phyloP scores from a whole-genome alignment of 2,329 filamentous ascomycete species.

The Cercospora beticola region DNA sequence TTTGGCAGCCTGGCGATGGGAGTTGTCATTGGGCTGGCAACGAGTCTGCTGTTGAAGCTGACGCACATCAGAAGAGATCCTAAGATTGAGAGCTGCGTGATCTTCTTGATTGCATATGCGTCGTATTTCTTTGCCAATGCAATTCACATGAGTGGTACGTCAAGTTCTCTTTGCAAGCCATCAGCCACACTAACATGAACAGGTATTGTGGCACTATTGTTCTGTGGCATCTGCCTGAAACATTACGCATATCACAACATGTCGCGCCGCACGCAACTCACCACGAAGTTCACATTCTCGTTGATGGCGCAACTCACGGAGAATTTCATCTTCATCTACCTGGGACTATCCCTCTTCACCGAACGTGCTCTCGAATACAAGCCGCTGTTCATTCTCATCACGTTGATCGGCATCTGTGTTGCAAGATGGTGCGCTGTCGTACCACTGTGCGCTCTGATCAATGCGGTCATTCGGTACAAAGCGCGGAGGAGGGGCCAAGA shows the following conservation, averaged over 20 bases:
- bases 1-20: conserved; percentile 92
- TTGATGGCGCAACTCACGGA: conserved; percentile 92
- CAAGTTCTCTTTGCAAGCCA: not conserved
- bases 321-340: conserved; percentile 99
- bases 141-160: conserved; percentile 87
- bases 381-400: conserved; percentile 90
- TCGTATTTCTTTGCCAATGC: conserved; percentile 98
- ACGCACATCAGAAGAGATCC: conserved; percentile 89
- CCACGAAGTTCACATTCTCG: conserved; percentile 96
- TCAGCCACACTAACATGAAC: conserved; percentile 17
- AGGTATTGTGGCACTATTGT: conserved; percentile 95
- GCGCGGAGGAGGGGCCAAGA: conserved; percentile 74
- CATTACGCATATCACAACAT: conserved; percentile 99
- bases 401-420: conserved; percentile 84
- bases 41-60: conserved; percentile 87
- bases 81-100: conserved; percentile 93
- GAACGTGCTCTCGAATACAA: conserved; percentile 86
- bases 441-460: conserved; percentile 83
- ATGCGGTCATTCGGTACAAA: conserved; percentile 86
- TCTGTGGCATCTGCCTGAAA: conserved; percentile 97
- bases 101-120: conserved; percentile 90
- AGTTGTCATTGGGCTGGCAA: conserved; percentile 79
- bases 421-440: conserved; percentile 94
- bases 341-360: conserved; percentile 91
- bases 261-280: conserved; percentile 94